Evolutionary conservation across 2,329 filamentous ascomycete species (phyloP), one percentile per base, ranked within the genome.

Genomic region (Chaetoscypha palmicola): DNA sequence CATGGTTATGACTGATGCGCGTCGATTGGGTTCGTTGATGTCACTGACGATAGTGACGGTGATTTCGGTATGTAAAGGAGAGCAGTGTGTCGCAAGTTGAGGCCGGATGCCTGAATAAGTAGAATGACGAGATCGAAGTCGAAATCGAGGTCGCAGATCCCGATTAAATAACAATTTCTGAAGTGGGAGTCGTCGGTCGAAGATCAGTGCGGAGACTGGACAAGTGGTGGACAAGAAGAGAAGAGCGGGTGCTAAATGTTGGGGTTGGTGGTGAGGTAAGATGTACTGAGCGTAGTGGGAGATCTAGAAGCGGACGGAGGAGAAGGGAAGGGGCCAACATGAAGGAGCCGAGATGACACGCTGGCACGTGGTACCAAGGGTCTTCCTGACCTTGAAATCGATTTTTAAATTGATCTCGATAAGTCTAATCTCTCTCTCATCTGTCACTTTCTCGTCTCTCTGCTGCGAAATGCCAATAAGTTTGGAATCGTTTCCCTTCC

Each of bases 1-100:
- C 59, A 62, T 62, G 21, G 38, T 57, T 46, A 38, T 17, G 34
- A 17, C 34, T 24, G 33, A 11, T 36, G 19, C n/a, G 36, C 9
- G 21, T 24, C 16, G 5, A 14, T 23, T 11, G 41, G 34, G 17
- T 37, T 22, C 34, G 34, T n/a, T n/a, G 32, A 16, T 19, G 14
- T 35, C 24, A 24, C 32, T 33, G 28, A 14, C 10, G 21, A 11
- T 7, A 9, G 10, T 32, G 17, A 8, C 17, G 17, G 32, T 12
- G 4, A 12, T 11, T 37, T 22, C 9, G 10, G 8, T 12, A 23
- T n/a, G 37, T 7, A 39, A 39, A 39, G 11, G 37, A 38, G 19
- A 7, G 37, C n/a, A 39, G 21, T 3, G 37, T 26, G 24, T 37
- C 20, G 37, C 37, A 20, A 39, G 22, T 28, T 21, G 37, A 30